Conservation (phyloP, 805 yeast species). For the Allodekkera sacchari region DNA sequence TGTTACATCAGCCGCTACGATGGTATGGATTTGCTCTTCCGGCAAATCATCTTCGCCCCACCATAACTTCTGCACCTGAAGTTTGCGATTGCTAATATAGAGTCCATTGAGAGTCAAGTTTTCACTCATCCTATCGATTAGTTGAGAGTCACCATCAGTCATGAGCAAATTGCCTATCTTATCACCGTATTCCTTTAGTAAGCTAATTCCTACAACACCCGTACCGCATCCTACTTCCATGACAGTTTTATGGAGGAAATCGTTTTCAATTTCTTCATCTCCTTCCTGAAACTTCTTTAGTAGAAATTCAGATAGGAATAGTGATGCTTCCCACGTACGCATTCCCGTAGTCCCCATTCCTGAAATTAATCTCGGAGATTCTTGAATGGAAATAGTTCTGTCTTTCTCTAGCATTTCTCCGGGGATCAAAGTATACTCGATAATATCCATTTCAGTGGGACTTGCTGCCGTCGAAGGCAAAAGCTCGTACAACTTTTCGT, state of each 20-base stretch:
- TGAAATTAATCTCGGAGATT: slow-evolving; percentile 56
- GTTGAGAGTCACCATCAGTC: slow-evolving; percentile 61
- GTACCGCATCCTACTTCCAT: slow-evolving; percentile 89
- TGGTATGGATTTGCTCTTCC: slow-evolving; percentile 31
- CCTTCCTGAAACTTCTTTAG: slow-evolving; percentile 9
- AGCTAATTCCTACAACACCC: slow-evolving; percentile 60
- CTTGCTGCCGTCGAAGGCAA: slow-evolving; percentile 25
- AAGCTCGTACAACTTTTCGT: slow-evolving; percentile 31
- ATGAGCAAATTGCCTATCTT: slow-evolving; percentile 26
- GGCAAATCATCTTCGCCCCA: slow-evolving; percentile 47
- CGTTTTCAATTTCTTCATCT: not conserved
- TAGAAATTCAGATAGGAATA: slow-evolving; percentile 52
- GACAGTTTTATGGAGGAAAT: slow-evolving; percentile 25
- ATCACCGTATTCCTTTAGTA: slow-evolving; percentile 21
- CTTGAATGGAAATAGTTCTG: slow-evolving; percentile 32
- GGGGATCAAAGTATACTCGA: slow-evolving; percentile 27
- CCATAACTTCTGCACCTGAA: slow-evolving; percentile 39
- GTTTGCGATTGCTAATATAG: slow-evolving; percentile 6
- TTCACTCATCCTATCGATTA: slow-evolving; percentile 37
- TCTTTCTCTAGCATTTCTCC: slow-evolving; percentile 6
- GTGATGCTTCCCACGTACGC: slow-evolving; percentile 91
- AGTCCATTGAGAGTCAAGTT: slow-evolving; percentile 40
- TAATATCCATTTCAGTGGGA: slow-evolving; percentile 31
- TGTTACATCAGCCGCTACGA: slow-evolving; percentile 84
- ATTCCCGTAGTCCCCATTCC: slow-evolving; percentile 82